phyloP scores from a whole-genome alignment of 2,329 filamentous ascomycete species.

The Pseudopyricularia javanii region DNA sequence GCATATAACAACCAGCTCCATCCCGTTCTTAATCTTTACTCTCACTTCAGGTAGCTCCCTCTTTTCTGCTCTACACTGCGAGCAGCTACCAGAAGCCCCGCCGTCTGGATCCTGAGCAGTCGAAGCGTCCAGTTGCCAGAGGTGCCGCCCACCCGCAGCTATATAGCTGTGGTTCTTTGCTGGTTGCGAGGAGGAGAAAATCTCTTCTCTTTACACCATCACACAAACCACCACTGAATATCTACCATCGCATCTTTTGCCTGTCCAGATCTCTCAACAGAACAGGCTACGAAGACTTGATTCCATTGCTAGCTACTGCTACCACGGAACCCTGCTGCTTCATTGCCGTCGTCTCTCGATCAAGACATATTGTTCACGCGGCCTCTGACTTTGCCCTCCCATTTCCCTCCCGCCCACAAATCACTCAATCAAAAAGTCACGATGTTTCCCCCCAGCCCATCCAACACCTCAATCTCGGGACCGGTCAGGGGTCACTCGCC shows the following conservation, averaged over 20 bases:
- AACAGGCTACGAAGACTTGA: not conserved
- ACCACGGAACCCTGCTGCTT: not conserved
- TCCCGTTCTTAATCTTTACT: not conserved
- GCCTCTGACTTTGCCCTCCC: too few species aligned
- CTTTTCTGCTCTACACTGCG: not conserved
- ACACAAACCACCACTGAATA: not conserved
- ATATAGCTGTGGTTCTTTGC: not conserved
- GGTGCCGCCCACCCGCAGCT: not conserved
- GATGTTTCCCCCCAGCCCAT: too few species aligned
- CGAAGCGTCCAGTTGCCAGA: not conserved
- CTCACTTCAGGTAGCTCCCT: not conserved
- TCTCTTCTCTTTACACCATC: not conserved
- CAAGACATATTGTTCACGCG: too few species aligned
- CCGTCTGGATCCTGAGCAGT: not conserved
- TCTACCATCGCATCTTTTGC: not conserved
- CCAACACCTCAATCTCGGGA: too few species aligned
- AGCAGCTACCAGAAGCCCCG: not conserved
- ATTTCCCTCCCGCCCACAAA: too few species aligned
- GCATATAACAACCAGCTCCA: not conserved
- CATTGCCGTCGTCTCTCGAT: not conserved
- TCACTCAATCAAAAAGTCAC: too few species aligned
- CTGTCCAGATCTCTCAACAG: not conserved
- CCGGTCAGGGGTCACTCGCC: too few species aligned
- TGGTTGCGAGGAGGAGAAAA: not conserved
- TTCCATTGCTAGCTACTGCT: not conserved